Base-by-base conservation (phyloP, 2,329 filamentous ascomycete genomes). In the Aphanocladium album region DNA sequence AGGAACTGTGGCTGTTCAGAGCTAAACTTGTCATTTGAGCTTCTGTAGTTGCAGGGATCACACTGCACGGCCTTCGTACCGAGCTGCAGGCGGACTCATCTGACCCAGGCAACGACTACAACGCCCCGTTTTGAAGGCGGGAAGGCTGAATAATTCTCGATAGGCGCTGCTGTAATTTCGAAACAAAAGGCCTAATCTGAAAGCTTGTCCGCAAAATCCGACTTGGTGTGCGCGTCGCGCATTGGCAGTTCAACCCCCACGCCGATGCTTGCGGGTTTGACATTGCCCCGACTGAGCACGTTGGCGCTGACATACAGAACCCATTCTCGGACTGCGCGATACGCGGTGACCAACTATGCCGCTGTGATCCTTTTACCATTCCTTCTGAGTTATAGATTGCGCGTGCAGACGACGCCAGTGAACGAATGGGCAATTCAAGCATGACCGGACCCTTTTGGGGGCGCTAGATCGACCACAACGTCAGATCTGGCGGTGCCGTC, bases 391-490 rank as follows among this genome's bases (percentile, higher is more conserved):
- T 19, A 7, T 37, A 21, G 23, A 21, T 41, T 23, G 41, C n/a
- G 41, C 53, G n/a, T n/a, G 41, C 41, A 23, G 39, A 25, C 16
- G 23, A 27, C 21, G 45, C 23, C 45, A 47, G 23, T 47, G 23
- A 47, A 27, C 45, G 21, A 47, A 47, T 4, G 30, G 9, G 30
- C 45, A 23, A 47, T 7, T 9, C 30, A 39, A 37, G 17, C 55
- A 51, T 25, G 37, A 45, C 46, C 25, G 25, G 56, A 51, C 56
- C 56, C 46, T 52, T 50, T 52, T 58, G 35, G 56, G 47, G 46
- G 47, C 47, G 47, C 37, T 50, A 58, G 56, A 58, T 58, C 56
- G 56, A 27, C 56, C 46, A 58, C 47, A 58, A 51, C 56, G 37
- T 49, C 56, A 58, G 56, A 58, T 58, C 56, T 58, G 56, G 47